Percentiles rank a stretch among this genome's conserved stretches.
Conservation (phyloP, 768 basidiomycete genomes). For the Tulasnella sp. region DNA sequence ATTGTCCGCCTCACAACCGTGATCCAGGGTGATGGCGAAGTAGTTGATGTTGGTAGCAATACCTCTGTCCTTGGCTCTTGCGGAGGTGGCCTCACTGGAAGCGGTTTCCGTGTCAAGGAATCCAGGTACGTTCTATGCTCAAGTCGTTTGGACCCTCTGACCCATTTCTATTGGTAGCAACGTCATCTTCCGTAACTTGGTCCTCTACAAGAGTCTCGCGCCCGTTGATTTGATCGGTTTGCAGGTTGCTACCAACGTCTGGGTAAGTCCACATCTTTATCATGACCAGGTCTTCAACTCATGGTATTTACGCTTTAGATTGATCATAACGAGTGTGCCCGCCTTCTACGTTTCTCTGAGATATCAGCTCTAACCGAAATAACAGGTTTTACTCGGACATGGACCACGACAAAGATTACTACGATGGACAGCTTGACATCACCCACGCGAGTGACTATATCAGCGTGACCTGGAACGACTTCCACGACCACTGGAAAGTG, state of each 20-base stretch:
- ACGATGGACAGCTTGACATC: slow-evolving; percentile 38
- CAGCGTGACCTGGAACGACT: neutral
- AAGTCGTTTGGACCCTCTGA: neutral
- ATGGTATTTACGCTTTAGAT: too few relatives aligned
- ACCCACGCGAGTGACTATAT: slow-evolving; percentile 35
- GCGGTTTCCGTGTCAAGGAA: slow-evolving; percentile 9
- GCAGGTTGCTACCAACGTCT: neutral
- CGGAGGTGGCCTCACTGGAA: slow-evolving; percentile 3
- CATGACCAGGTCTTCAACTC: too few relatives aligned
- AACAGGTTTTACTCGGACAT: slow-evolving; percentile 4
- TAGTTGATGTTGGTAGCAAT: slow-evolving; percentile 6
- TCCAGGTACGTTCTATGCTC: neutral
- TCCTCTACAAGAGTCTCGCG: slow-evolving; percentile 1
- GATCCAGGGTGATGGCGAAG: slow-evolving; percentile 11
- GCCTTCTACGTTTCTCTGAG: neutral
- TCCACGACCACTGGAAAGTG: slow-evolving; percentile 34
- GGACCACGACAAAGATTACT: slow-evolving; percentile 29
- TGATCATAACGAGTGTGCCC: too few relatives aligned
- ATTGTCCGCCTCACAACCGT: slow-evolving; percentile 18
- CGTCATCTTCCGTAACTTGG: slow-evolving; percentile 12
- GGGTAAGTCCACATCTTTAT: too few relatives aligned
- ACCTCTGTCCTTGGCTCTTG: slow-evolving; percentile 4
- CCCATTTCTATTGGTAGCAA: too few relatives aligned
- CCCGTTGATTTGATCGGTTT: neutral
- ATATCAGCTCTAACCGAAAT: too few relatives aligned